These are phyloP conservation scores for Micractinium sp. DNA, from an alignment of 139 green algal species.

Conservation along the genomic window DNA sequence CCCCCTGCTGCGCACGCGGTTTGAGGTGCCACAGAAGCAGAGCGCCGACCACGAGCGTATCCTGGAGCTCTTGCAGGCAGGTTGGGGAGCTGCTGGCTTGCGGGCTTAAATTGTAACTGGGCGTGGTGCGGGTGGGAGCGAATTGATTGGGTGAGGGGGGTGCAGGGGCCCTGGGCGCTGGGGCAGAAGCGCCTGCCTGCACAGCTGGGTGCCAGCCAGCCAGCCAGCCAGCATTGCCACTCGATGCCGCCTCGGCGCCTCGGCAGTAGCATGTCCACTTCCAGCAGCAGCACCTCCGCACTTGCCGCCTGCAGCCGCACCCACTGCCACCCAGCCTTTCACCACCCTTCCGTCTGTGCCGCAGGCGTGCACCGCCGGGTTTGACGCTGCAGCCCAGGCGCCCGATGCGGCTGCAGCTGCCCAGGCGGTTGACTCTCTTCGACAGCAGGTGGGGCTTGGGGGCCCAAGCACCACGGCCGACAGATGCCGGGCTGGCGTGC, in stretches of 20 bases:
- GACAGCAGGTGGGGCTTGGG: neutral
- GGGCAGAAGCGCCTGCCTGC: neutral
- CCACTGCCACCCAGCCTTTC: no score
- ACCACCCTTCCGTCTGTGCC: neutral
- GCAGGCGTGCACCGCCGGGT: neutral
- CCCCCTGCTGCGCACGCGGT: slow-evolving; percentile 22
- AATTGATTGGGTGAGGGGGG: no score
- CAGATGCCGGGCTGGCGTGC: neutral
- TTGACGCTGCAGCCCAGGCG: neutral
- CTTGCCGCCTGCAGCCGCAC: no score
- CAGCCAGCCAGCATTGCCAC: neutral
- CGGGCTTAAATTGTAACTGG: no score
- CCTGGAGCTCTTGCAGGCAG: neutral
- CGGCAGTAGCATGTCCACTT: no score
- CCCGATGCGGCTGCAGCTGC: neutral
- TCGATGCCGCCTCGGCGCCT: neutral
- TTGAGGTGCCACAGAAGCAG: slow-evolving; percentile 3
- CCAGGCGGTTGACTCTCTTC: neutral
- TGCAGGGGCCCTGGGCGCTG: no score
- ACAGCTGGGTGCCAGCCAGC: neutral
- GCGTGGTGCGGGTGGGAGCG: no score
- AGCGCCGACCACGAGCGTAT: slow-evolving; percentile 12
- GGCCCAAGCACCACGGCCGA: neutral
- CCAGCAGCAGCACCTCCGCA: no score
- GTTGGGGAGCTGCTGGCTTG: no score